Evolutionary conservation across 768 basidiomycete genomes (phyloP).

Genomic region (Phaffia australis): DNA sequence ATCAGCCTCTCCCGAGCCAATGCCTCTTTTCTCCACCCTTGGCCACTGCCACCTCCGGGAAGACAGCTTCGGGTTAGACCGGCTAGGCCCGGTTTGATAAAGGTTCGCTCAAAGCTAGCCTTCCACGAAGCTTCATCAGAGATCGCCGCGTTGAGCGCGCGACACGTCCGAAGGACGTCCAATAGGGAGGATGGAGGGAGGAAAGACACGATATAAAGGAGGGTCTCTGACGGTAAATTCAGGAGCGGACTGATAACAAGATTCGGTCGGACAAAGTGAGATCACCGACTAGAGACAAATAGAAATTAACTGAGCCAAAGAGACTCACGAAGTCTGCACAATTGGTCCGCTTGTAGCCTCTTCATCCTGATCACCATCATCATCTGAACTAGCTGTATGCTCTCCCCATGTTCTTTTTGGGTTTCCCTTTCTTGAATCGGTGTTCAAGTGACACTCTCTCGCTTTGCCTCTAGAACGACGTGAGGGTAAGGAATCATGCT

Average conservation of each 20-base stretch:
- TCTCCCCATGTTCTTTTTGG: too few relatives aligned
- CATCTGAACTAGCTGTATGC: too few relatives aligned
- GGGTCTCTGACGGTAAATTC: constrained; percentile 11
- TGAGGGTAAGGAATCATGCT: too few relatives aligned
- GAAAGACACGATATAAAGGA: constrained; percentile 18
- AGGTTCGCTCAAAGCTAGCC: constrained; percentile 9
- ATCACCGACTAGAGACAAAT: too few relatives aligned
- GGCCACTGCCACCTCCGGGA: constrained; percentile 11
- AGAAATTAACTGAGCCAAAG: too few relatives aligned
- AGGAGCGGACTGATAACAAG: constrained; percentile 13
- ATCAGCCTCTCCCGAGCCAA: constrained; percentile 16
- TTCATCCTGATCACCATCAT: too few relatives aligned
- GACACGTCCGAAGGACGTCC: constrained; percentile 8
- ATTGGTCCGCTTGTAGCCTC: too few relatives aligned
- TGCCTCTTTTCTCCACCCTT: constrained; percentile 22
- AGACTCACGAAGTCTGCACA: too few relatives aligned
- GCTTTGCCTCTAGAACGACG: too few relatives aligned
- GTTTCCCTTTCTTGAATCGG: too few relatives aligned
- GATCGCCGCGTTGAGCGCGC: constrained; percentile 6
- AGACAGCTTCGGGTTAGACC: constrained; percentile 12
- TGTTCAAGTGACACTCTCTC: too few relatives aligned
- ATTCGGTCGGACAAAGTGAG: too few relatives aligned
- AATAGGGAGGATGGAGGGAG: constrained; percentile 18
- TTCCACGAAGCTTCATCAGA: constrained; percentile 22
- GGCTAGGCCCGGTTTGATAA: not conserved